Evolutionary conservation across 2,329 filamentous ascomycete genomes (phyloP).

Genomic region (Salinomyces thailandicus): DNA sequence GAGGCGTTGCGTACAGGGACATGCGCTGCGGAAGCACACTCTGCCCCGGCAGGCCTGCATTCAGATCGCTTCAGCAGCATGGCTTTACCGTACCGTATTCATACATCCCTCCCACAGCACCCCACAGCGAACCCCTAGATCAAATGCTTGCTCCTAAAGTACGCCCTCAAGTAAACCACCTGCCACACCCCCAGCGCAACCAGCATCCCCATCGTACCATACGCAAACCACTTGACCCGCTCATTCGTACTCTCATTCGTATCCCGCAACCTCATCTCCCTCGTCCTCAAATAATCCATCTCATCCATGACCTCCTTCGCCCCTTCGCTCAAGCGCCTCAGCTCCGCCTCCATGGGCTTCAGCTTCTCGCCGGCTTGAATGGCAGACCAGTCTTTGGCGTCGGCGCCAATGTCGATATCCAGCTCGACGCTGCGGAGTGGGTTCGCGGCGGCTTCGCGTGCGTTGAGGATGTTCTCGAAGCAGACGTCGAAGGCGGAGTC

Average conservation of each 20-base stretch:
- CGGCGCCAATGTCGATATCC: constrained; percentile 90
- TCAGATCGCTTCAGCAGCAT: no score
- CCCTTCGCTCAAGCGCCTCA: constrained; percentile 84
- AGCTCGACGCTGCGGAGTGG: constrained; percentile 69
- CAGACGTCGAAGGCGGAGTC: constrained; percentile 94
- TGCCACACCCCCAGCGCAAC: constrained; percentile 89
- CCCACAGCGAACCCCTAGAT: no score
- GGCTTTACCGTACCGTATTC: no score
- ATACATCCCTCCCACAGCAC: no score
- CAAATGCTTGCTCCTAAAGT: constrained; percentile 67
- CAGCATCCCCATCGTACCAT: constrained; percentile 84
- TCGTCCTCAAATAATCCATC: constrained; percentile 86
- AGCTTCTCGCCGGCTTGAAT: constrained; percentile 96
- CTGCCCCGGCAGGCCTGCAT: no score
- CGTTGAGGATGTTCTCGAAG: constrained; percentile 73
- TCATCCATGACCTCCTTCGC: constrained; percentile 79
- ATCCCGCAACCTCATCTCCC: constrained; percentile 93
- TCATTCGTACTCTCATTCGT: constrained; percentile 99
- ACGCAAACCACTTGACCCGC: constrained; percentile 96
- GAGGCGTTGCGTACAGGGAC: no score
- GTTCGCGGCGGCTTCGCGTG: constrained; percentile 29
- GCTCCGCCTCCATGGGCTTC: constrained; percentile 89
- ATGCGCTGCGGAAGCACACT: no score
- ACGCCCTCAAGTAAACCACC: constrained; percentile 92
- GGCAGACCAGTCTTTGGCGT: constrained; percentile 95